Evolutionary conservation across 2,329 filamentous ascomycete genomes (phyloP), one percentile per base, ranked within the genome.

Genomic region (Epicoccum nigrum): DNA sequence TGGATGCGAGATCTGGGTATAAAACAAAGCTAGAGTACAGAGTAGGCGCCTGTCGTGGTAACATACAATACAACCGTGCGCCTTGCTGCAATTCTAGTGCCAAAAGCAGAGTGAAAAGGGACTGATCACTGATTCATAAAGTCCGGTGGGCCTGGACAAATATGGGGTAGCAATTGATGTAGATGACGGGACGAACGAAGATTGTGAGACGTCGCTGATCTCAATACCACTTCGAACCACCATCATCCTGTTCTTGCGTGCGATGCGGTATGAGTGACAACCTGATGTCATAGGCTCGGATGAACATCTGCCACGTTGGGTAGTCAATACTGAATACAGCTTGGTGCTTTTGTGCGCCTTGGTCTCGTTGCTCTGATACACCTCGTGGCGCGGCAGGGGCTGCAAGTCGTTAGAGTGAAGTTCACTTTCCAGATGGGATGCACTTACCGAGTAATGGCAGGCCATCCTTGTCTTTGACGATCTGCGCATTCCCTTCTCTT

Each of bases 291-390:
- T 92, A 95, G 0, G 84, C 84, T 8, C 88, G 73, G 40, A 96
- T 87, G 35, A 97, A 80, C 16, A 89, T 83, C 60, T 84, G 78
- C 93, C 93, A 99, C 0, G 84, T 89, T 1, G 84, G 81, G 78
- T 92, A 94, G 62, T 97, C 92, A 55, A 99, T 83, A 11, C 89
- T 87, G 69, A 97, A 84, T 17, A 99, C 87, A 11, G 92, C 90
- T 74, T 99, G 94, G 56, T 94, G 88, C 38, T 75, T 78, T 33
- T 71, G 71, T 86, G 69, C 59, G 12, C 67, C 62, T 52, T 85
- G 79, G 15, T 84, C 78, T 32, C 84, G 82, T 53, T 83, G 80
- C 46, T 77, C 78, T 59, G 79, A 81, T 47, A 77, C 77, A 41
- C 61, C 81, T 65, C 63, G 80, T 58, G 71, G 81, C 66, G 66